Base-by-base conservation (phyloP, 202 grass and related monocot genomes). In the Setaria italica region DNA sequence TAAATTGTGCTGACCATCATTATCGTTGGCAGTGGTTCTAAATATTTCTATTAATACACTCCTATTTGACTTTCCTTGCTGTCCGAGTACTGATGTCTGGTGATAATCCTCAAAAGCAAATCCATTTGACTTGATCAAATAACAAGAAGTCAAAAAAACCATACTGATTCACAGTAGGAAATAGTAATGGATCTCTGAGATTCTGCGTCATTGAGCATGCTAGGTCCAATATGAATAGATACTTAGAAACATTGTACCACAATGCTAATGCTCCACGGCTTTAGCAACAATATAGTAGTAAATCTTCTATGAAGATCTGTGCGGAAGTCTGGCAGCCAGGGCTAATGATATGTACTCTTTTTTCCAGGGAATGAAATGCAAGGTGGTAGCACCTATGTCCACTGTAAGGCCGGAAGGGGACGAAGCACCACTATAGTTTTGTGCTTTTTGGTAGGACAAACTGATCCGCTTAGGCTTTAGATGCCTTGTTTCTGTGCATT, bases 381-480 rank as follows among this genome's bases (percentile, higher is more conserved):
- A 80, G 89, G 85, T 75, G 83, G 71, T 62, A 85, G 63, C 68
- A 97, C 90, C 32, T 97, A 97, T 60, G 91, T 94, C 20, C 94
- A 97, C 56, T 97, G 94, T 83, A 97, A 97, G 89, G 91, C 91
- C 45, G 94, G 94, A 92, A 87, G 94, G 21, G 94, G 94, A 39
- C 78, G 90, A 13, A 97, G 94, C 85, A 97, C 91, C 1, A 94
- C 91, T 78, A 64, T 97, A 80, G 94, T 97, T 72, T 77, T 94
- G 70, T 94, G 94, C 58, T 97, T 94, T 90, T 67, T 97, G 88
- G 94, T 94, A 89, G 12, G 70, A 70, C 30, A 74, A 72, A 49
- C 33, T 46, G 10, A 3, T 42, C 48, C 19, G 9, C 14, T 76
- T 34, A 16, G 77, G 21, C 19, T 30, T 72, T 82, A 21, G 21